phyloP scores from a whole-genome alignment of 306 rosid species.

The Cicer yamashitae region DNA sequence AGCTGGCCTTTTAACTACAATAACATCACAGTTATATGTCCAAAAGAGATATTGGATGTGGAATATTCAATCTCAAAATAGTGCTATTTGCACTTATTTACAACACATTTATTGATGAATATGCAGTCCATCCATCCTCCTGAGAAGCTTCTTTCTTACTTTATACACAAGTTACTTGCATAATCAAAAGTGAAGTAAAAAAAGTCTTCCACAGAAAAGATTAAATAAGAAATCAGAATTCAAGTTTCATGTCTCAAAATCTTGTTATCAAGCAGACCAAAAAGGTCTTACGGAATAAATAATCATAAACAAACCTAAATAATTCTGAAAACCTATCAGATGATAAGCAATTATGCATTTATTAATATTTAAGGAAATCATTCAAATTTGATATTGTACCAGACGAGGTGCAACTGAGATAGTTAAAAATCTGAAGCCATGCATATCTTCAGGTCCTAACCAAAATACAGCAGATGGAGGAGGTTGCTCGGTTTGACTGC shows the following conservation, averaged over 20 bases:
- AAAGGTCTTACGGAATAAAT: conserved; percentile 1
- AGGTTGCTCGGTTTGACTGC: conserved; percentile 98
- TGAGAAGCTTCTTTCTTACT: conserved; percentile 29
- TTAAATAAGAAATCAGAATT: conserved; percentile 1
- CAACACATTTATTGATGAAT: neutral
- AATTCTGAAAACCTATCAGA: conserved; percentile 15
- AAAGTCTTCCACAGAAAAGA: neutral
- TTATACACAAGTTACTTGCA: conserved; percentile 30
- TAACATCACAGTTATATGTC: neutral
- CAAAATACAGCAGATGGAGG: conserved; percentile 85
- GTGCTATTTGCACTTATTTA: neutral
- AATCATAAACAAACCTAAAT: conserved; percentile 22
- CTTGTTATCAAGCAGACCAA: conserved; percentile 25
- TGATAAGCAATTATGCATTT: conserved; percentile 17
- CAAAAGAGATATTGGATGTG: neutral
- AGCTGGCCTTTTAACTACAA: neutral
- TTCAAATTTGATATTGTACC: conserved; percentile 58
- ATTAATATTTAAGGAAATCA: conserved; percentile 37
- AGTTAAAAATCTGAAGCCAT: conserved; percentile 88
- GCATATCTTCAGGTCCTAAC: conserved; percentile 76
- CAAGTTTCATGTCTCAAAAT: neutral
- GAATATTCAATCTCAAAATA: neutral
- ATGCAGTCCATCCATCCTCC: conserved; percentile 21
- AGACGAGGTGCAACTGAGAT: conserved; percentile 99
- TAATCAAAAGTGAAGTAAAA: conserved; percentile 19